Evolutionary conservation across 441 rosid species (phyloP), one percentile per base, ranked within the genome.

Genomic region (Biscutella laevigata): DNA sequence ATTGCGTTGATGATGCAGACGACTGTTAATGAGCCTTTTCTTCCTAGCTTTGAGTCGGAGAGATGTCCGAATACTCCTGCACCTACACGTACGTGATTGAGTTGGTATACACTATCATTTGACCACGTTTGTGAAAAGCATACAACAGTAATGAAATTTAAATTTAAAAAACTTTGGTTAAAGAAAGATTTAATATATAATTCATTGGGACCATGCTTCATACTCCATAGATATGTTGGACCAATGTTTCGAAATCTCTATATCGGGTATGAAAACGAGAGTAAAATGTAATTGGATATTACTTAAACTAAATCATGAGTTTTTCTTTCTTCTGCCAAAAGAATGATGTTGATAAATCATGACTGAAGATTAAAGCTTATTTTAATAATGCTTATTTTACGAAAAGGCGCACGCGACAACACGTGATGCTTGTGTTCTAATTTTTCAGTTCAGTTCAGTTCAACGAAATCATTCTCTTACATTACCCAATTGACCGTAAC

Each of bases 51-150:
- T 0, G 98, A 84, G 70, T 90, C 98, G 1, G 98, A 84, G 36
- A 87, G 76, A 67, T 90, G 95, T 8, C 98, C 98, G 60, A 90
- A 90, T 28, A 71, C 67, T 43, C 98, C 96, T 5, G 98, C 98
- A 56, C 95, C 98, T 90, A 85, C 24, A 63, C 38, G 58, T 21
- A 32, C n/a, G n/a, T n/a, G n/a, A 1, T 43, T 10, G 4, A 21
- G 42, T 51, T 24, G n/a, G 8, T n/a, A n/a, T 16, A 21, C 15
- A 28, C 29, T 34, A 41, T 57, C 19, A 13, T 35, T 42, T 50
- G 16, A 11, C 20, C 48, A 50, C 26, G 34, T 64, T 49, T 38
- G 50, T 63, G 4, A 63, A 28, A 13, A 20, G 9, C 37, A 25
- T 12, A 26, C 4, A 25, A 7, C 4, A 13, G 4, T 14, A 13